These are phyloP conservation scores for Jaminaea rosea DNA, from an alignment of 1,284 basidiomycete genomes.

Conservation along the genomic window DNA sequence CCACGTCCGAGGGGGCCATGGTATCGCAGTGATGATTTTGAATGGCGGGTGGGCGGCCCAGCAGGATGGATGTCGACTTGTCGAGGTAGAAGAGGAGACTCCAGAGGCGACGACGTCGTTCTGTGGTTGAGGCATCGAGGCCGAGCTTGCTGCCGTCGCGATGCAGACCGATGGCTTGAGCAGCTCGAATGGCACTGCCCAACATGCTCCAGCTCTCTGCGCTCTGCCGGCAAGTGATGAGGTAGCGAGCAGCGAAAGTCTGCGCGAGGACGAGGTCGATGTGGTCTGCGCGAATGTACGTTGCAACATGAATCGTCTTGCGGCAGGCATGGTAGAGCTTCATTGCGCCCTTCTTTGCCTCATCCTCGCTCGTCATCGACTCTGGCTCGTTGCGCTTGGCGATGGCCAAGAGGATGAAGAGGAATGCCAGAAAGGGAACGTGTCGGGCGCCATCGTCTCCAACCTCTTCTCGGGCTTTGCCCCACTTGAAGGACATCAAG, in stretches of 20 bases:
- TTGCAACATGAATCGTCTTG: slow-evolving; percentile 30
- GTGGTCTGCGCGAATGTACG: slow-evolving; percentile 38
- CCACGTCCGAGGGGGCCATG: slow-evolving; percentile 70
- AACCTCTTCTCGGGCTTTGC: slow-evolving; percentile 18
- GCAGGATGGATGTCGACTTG: slow-evolving; percentile 70
- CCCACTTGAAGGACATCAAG: slow-evolving; percentile 55
- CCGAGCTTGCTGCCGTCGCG: slow-evolving; percentile 67
- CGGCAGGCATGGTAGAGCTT: slow-evolving; percentile 58
- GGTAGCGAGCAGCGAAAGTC: slow-evolving; percentile 63
- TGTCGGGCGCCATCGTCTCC: slow-evolving; percentile 58
- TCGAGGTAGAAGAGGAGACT: slow-evolving; percentile 88
- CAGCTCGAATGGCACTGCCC: slow-evolving; percentile 81
- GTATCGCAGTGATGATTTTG: slow-evolving; percentile 65
- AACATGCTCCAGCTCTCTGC: slow-evolving; percentile 93
- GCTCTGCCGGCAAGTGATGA: slow-evolving; percentile 76
- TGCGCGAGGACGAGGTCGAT: slow-evolving; percentile 41
- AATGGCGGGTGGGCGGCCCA: slow-evolving; percentile 79
- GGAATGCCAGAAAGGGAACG: slow-evolving; percentile 76
- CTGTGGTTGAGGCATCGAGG: slow-evolving; percentile 62
- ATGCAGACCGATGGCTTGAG: slow-evolving; percentile 85
- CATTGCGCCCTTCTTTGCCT: slow-evolving; percentile 30
- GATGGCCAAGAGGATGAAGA: slow-evolving; percentile 89
- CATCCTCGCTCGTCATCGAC: slow-evolving; percentile 45
- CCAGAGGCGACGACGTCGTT: slow-evolving; percentile 85
- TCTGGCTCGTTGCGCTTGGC: slow-evolving; percentile 76